Base-by-base conservation (phyloP, 345 rosid species). In the Eucalyptus marginata region DNA sequence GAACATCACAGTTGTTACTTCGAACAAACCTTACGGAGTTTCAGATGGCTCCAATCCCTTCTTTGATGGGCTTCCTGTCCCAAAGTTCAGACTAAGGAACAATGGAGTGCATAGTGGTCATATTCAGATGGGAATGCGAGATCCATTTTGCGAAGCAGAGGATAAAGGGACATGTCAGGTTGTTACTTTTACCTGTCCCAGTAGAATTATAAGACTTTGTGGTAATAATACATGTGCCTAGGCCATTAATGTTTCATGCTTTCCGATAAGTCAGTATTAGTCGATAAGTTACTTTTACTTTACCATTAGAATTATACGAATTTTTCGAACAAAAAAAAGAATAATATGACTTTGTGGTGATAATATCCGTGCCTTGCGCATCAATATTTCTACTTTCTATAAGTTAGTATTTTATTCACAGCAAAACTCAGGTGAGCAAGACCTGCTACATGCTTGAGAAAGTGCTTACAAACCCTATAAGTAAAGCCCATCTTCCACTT, bases 81-180 rank as follows among this genome's bases (percentile, higher is more conserved):
- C 97, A 18, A 95, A 93, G 91, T 96, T 97, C 87, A 90, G 93
- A 88, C 66, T 96, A 47, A 90, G 90, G 80, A 90, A 62, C 91
- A 94, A 93, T 88, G 96, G 99, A 88, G 95, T 96, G 49, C 99
- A 97, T 58, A 96, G 99, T 59, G 99, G 99, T 59, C 99, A 96
- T 93, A 96, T 95, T 64, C 99, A 97, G 89, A 95, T 81, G 15
- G 94, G 95, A 86, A 93, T 95, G 68, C 88, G 92, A 24, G 99
- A 97, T 91, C 95, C 97, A 29, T 92, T 94, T 58, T 96, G 99
- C 91, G 90, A 90, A 5, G 88, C 91, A 66, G 93, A 89, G 46
- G 94, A 95, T 62, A 95, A 93, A 93, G 99, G 98, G 88, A 93
- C 87, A 93, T 97, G 99, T 94, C 91, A 95, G 97, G 99, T 96